A percentile compares a stretch with the other conserved stretches of the same genome.
Evolutionary conservation across 2,329 filamentous ascomycete species (phyloP).

Genomic region (Calonectria hongkongensis): DNA sequence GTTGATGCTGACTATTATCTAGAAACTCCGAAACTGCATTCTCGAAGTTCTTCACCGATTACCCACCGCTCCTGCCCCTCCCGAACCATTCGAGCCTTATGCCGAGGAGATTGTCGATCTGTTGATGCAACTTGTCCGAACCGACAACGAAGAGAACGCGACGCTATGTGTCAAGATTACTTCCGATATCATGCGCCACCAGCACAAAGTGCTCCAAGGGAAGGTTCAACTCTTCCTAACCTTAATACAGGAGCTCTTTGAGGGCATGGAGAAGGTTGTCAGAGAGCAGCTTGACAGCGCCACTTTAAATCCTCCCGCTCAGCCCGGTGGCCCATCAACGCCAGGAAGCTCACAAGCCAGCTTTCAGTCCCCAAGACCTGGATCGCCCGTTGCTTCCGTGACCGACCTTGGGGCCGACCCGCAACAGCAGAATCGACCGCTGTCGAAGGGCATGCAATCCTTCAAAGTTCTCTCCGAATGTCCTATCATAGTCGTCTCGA

Average conservation of each 20-base stretch:
- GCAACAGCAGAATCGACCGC: slow-evolving; percentile 86
- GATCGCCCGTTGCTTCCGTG: slow-evolving; percentile 89
- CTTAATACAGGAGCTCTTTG: slow-evolving; percentile 96
- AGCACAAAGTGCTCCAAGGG: slow-evolving; percentile 84
- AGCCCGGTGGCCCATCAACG: slow-evolving; percentile 78
- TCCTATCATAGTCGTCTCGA: slow-evolving; percentile 98
- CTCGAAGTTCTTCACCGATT: slow-evolving; percentile 96
- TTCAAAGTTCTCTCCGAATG: slow-evolving; percentile 99
- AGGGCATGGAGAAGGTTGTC: slow-evolving; percentile 96
- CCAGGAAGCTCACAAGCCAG: slow-evolving; percentile 79
- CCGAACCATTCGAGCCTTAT: slow-evolving; percentile 90
- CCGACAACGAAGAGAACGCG: slow-evolving; percentile 98
- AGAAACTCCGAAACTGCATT: slow-evolving; percentile 93
- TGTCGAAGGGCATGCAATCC: slow-evolving; percentile 96
- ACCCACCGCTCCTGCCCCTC: slow-evolving; percentile 80
- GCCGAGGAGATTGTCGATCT: slow-evolving; percentile 92
- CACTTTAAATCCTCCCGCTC: slow-evolving; percentile 70
- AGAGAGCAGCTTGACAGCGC: slow-evolving; percentile 93
- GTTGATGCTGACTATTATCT: slow-evolving; percentile 39
- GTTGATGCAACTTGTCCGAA: slow-evolving; percentile 89
- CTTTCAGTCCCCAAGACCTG: slow-evolving; percentile 91
- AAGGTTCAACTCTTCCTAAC: slow-evolving; percentile 93
- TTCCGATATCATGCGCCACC: slow-evolving; percentile 96
- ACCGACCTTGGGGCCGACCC: slow-evolving; percentile 87
- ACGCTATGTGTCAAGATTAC: slow-evolving; percentile 99